These are phyloP conservation scores for Nakazawaea populi DNA, from an alignment of 805 yeast species.

Conservation along the genomic window DNA sequence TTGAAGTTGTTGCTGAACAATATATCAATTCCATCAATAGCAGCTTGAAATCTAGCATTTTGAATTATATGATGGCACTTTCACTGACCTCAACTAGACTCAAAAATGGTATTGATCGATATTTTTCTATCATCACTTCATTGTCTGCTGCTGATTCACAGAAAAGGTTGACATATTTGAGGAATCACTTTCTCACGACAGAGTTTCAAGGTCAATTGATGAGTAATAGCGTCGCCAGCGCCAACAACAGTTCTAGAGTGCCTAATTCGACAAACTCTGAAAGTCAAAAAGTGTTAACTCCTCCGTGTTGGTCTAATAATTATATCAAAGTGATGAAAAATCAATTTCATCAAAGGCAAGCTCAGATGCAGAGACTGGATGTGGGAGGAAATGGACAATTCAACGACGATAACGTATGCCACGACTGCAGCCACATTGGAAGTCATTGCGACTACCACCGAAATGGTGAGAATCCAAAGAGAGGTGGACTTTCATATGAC, in stretches of 20 bases:
- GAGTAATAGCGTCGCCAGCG: neutral
- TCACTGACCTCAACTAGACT: neutral
- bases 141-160: neutral
- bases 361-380: neutral
- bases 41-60: conserved; percentile 37
- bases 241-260: neutral
- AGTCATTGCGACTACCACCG: no score
- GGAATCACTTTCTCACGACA: neutral
- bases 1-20: conserved; percentile 50
- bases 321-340: conserved; percentile 1
- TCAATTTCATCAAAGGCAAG: neutral
- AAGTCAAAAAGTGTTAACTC: neutral
- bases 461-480: neutral
- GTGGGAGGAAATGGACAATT: neutral
- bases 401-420: no score
- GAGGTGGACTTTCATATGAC: no score
- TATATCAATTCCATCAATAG: conserved; percentile 38
- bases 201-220: neutral
- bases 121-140: neutral
- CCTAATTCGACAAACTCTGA: neutral
- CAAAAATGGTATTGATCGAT: conserved; percentile 3
- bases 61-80: conserved; percentile 31
- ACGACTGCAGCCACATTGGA: no score
- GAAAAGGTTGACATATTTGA: neutral
- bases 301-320: neutral